Conservation (phyloP, 306 rosid genomes). For the Cotoneaster glaucophyllus region DNA sequence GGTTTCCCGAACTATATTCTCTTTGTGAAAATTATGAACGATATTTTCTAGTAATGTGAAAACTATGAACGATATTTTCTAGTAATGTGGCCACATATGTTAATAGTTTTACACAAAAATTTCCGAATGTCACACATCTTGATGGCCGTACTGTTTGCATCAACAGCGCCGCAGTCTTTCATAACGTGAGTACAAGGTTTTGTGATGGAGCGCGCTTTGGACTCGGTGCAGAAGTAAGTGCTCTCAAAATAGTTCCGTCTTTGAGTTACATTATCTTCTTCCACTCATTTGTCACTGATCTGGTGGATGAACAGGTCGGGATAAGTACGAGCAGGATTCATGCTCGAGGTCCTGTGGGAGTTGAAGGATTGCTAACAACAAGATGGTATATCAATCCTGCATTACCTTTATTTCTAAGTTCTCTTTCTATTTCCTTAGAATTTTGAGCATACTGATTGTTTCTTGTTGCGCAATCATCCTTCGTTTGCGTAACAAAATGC, state of each 20-base stretch:
- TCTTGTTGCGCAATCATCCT: not conserved
- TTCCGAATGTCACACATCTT: not conserved
- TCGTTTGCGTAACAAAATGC: conserved; percentile 27
- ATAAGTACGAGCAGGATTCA: conserved; percentile 72
- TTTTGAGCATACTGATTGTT: not conserved
- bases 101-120: not conserved
- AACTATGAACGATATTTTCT: not conserved
- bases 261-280: not conserved
- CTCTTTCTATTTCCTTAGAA: not conserved
- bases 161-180: conserved; percentile 76
- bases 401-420: not conserved
- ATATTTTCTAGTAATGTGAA: not conserved
- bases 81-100: not conserved
- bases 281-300: conserved; percentile 6
- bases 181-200: conserved; percentile 74
- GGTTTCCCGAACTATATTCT: not conserved
- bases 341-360: conserved; percentile 96
- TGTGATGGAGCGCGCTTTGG: conserved; percentile 80
- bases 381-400: conserved; percentile 56
- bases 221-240: conserved; percentile 70
- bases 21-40: not conserved
- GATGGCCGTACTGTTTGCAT: not conserved
- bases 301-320: conserved; percentile 57
- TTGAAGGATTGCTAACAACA: conserved; percentile 80
- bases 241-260: not conserved